Base-by-base conservation (phyloP, 2,329 filamentous ascomycete genomes). In the Trichophyton rubrum region DNA sequence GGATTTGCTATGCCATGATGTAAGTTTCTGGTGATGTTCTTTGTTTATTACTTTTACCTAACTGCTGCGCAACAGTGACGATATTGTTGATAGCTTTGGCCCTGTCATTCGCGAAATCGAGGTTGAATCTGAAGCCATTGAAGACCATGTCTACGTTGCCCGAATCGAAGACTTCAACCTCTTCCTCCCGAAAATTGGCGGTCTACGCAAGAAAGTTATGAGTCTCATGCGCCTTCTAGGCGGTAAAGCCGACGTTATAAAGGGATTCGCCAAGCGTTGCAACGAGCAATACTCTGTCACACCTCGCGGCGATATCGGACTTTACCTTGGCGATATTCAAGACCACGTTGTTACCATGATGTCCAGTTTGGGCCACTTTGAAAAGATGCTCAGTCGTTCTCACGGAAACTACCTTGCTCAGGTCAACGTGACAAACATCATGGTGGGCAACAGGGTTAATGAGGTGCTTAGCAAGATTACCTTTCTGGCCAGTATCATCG, bases 271-370 rank as follows among this genome's bases (percentile, higher is more conserved):
- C 59, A 99, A 99, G 79, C 89, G 95, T 58, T 99, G 93, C 82
- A 99, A 97, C 72, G 92, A 96, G 71, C 90, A 95, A 65, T 97
- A 95, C 78, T 88, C 89, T 66, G 88, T 97, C 59, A 96, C 93
- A 1, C 93, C 93, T 5, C 88, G 91, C 56, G 93, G 93, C 77
- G 93, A 99, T 70, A 96, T 99, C 66, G 93, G 91, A 22, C 83
- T 99, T 68, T 99, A 99, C 71, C 82, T 99, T 40, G 90, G 90
- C 69, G 93, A 99, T 75, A 96, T 99, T 65, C 93, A 99, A 74
- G 93, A 99, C 75, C 93, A 99, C 81, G 92, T 99, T 59, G 90
- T 99, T 62, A 99, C 93, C 53, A 97, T 97, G 92, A 95, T 96
- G 82, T 93, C 89, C 67, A 99, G 95, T 74, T 75, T 99, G 67